These are phyloP conservation scores for Coemansia sp. DNA, from an alignment of 192 early-diverging fungal species.

Conservation along the genomic window DNA sequence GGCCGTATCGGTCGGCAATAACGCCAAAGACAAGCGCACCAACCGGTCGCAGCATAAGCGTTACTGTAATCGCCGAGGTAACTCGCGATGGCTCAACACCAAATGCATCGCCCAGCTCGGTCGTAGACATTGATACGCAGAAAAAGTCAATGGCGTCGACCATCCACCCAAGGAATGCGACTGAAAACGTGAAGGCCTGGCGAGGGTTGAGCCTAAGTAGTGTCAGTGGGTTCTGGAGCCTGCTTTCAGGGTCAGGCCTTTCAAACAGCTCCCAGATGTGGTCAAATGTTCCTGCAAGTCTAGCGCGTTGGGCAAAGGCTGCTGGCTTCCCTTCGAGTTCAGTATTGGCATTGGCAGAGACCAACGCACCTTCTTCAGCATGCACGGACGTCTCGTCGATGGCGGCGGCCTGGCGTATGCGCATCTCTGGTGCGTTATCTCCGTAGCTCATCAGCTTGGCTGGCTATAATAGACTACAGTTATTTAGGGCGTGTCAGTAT, in stretches of 20 bases:
- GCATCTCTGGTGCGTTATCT: neutral
- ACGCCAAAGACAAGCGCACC: slow-evolving; percentile 76
- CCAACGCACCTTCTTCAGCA: neutral
- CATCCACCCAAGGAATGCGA: slow-evolving; percentile 72
- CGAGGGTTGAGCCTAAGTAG: slow-evolving; percentile 40
- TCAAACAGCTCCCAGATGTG: slow-evolving; percentile 39
- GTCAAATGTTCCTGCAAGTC: neutral
- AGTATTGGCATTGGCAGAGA: neutral
- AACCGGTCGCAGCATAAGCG: slow-evolving; percentile 70
- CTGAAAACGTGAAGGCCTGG: slow-evolving; percentile 54
- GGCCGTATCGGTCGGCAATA: slow-evolving; percentile 68
- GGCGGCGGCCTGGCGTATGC: neutral
- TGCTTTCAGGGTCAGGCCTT: slow-evolving; percentile 28
- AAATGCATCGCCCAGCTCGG: slow-evolving; percentile 63
- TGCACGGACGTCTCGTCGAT: neutral
- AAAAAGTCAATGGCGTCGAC: slow-evolving; percentile 77
- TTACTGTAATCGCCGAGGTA: slow-evolving; percentile 68
- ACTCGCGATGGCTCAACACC: slow-evolving; percentile 59
- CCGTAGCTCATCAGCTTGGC: neutral
- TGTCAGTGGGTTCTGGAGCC: slow-evolving; percentile 29
- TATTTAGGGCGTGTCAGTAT: no score
- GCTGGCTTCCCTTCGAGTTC: neutral
- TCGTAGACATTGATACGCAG: slow-evolving; percentile 60
- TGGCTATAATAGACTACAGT: neutral
- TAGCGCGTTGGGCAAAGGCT: neutral